phyloP scores from a whole-genome alignment of 2,329 filamentous ascomycete genomes.

The Aureobasidium sp. region DNA sequence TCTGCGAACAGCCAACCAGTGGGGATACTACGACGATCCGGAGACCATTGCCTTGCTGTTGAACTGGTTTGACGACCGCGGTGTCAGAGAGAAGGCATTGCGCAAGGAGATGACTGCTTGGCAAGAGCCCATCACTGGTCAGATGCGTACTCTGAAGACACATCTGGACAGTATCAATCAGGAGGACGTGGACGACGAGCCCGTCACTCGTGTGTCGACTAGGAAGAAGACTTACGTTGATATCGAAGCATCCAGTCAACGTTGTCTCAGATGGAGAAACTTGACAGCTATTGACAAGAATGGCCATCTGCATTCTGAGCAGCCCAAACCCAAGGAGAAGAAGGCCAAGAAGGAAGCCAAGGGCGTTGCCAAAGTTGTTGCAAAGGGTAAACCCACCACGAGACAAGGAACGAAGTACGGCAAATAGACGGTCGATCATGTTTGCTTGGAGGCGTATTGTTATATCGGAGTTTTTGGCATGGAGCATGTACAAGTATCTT shows the following conservation, averaged over 20 bases:
- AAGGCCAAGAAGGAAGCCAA: slow-evolving; percentile 27
- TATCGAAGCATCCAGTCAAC: slow-evolving; percentile 43
- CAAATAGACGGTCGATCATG: not conserved
- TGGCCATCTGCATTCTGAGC: slow-evolving; percentile 25
- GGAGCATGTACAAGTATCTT: slow-evolving; percentile 8
- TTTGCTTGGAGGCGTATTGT: not conserved
- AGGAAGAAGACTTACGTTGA: slow-evolving; percentile 53
- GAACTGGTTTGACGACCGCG: slow-evolving; percentile 80
- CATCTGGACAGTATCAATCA: slow-evolving; percentile 56
- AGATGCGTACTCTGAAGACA: slow-evolving; percentile 71
- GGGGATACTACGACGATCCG: slow-evolving; percentile 84
- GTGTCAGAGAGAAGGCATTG: slow-evolving; percentile 76
- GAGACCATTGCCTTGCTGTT: slow-evolving; percentile 71
- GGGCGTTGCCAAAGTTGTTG: slow-evolving; percentile 13
- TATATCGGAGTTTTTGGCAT: not conserved
- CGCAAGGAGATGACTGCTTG: slow-evolving; percentile 76
- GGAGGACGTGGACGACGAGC: slow-evolving; percentile 39
- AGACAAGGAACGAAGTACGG: slow-evolving; percentile 22
- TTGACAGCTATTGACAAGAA: slow-evolving; percentile 24
- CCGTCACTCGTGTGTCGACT: slow-evolving; percentile 49
- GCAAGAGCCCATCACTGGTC: slow-evolving; percentile 63
- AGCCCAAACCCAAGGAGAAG: slow-evolving; percentile 21
- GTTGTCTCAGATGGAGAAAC: slow-evolving; percentile 60
- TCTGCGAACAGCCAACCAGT: slow-evolving; percentile 68
- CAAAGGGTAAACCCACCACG: slow-evolving; percentile 34